These are phyloP conservation scores for Lavandula angustifolia DNA, from an alignment of 257 asterid species.

Conservation along the genomic window DNA sequence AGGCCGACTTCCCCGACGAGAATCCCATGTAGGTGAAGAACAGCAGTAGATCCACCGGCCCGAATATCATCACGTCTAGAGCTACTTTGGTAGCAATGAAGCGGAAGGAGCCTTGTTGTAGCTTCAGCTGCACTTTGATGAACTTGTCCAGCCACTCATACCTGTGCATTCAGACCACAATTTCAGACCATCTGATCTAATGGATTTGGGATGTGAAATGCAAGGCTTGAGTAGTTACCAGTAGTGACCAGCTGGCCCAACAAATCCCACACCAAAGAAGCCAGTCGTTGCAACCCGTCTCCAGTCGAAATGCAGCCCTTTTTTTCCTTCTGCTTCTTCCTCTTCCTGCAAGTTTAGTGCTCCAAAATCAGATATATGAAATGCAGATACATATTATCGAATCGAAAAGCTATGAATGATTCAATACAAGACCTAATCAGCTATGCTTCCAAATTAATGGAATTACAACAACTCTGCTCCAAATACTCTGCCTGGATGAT, in stretches of 20 bases:
- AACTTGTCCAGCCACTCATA: constrained; percentile 69
- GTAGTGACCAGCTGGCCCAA: constrained; percentile 87
- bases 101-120: constrained; percentile 58
- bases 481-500: too few relatives aligned
- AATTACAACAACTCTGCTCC: too few relatives aligned
- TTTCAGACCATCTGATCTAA: not conserved
- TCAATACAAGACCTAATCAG: too few relatives aligned
- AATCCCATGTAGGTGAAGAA: constrained; percentile 89
- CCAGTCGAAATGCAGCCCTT: constrained; percentile 60
- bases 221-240: constrained; percentile 51
- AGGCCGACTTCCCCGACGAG: constrained; percentile 58
- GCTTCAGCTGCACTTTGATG: constrained; percentile 50
- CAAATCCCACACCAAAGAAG: constrained; percentile 80
- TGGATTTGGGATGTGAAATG: too few relatives aligned
- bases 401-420: too few relatives aligned
- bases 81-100: constrained; percentile 80
- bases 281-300: constrained; percentile 79
- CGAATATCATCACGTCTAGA: constrained; percentile 67
- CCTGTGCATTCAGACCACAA: constrained; percentile 39
- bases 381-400: too few relatives aligned
- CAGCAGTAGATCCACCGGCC: constrained; percentile 68
- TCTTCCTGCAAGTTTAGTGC: not conserved
- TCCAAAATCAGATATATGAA: too few relatives aligned
- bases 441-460: too few relatives aligned
- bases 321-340: constrained; percentile 48